phyloP scores from a whole-genome alignment of 768 basidiomycete genomes.

The Leccinum barrowsii region DNA sequence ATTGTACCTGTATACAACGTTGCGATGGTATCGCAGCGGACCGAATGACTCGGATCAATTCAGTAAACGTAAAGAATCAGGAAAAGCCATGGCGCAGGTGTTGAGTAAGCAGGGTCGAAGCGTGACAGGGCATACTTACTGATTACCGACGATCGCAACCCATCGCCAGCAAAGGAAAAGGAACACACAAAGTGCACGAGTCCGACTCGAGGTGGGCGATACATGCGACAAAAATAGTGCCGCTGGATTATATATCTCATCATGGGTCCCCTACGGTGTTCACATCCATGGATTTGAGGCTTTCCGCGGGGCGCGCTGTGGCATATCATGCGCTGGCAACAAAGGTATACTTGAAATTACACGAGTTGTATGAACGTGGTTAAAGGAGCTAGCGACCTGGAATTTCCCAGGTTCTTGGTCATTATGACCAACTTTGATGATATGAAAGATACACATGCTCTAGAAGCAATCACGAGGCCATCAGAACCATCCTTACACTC shows the following conservation, averaged over 20 bases:
- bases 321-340: background rate
- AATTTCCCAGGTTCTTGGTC: constrained; percentile 13
- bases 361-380: background rate
- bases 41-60: background rate
- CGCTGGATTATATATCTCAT: background rate
- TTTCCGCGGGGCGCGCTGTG: too few relatives aligned
- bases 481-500: constrained; percentile 10
- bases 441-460: constrained; percentile 4
- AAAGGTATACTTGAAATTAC: background rate
- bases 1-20: background rate
- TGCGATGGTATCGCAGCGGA: background rate
- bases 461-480: background rate
- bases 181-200: background rate
- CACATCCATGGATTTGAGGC: background rate
- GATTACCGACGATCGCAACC: background rate
- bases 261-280: background rate
- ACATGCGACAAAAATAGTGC: background rate
- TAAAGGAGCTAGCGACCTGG: background rate
- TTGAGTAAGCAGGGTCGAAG: background rate
- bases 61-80: background rate
- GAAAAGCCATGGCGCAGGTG: background rate
- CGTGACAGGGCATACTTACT: background rate
- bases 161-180: background rate
- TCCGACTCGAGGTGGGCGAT: background rate
- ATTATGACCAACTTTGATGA: constrained; percentile 14